A percentile compares a stretch with the other conserved stretches of the same genome.
Conservation (phyloP, 805 yeast species). For the Pichia insulana region DNA sequence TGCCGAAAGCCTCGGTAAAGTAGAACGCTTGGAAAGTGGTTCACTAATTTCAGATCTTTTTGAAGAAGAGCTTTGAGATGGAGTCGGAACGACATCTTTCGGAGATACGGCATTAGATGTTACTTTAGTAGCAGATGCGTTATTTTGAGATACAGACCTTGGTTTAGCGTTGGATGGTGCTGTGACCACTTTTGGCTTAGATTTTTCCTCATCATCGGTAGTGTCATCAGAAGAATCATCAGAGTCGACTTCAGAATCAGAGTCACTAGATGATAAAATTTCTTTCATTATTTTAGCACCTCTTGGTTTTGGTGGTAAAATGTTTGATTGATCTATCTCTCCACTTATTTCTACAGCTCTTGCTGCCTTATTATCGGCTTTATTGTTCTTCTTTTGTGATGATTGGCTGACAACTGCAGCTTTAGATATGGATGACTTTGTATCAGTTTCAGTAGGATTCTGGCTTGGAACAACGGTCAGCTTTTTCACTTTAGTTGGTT, state of each 20-base stretch:
- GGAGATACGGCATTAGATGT: not conserved
- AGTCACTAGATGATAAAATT: not conserved
- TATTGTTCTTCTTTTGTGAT: not conserved
- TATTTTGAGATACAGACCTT: not conserved
- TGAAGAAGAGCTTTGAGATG: not conserved
- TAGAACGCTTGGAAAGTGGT: slow-evolving; percentile 9
- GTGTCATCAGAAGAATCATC: slow-evolving; percentile 17
- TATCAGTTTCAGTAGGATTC: not conserved
- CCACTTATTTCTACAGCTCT: slow-evolving; percentile 21
- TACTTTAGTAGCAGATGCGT: not conserved
- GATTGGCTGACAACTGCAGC: not conserved
- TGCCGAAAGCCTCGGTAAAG: slow-evolving; percentile 44
- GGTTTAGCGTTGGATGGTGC: slow-evolving; percentile 27
- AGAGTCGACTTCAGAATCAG: slow-evolving; percentile 4
- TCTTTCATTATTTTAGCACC: slow-evolving; percentile 10
- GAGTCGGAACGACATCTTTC: not conserved
- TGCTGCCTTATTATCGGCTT: slow-evolving; percentile 10
- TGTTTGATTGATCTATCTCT: slow-evolving; percentile 19
- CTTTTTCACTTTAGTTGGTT: slow-evolving; percentile 7
- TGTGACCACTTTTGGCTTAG: slow-evolving; percentile 36
- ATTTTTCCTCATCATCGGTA: slow-evolving; percentile 16
- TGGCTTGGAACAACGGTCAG: not conserved
- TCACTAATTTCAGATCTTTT: not conserved
- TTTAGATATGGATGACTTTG: not conserved
- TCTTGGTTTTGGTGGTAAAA: slow-evolving; percentile 13